Conservation (phyloP, 495 filamentous ascomycete species). For the Daldinia bambusicola region DNA sequence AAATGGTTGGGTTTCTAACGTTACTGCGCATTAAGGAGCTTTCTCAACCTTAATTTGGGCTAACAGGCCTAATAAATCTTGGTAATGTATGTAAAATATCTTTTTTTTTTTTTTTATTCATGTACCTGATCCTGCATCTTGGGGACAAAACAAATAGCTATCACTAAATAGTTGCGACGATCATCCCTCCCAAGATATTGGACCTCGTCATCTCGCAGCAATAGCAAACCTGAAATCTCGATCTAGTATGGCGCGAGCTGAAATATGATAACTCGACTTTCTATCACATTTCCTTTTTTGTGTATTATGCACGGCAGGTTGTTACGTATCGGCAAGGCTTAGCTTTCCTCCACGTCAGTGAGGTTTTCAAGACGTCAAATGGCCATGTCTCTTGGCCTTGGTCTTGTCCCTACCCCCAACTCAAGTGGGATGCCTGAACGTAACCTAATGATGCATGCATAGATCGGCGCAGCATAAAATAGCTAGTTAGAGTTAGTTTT, state of each 20-base stretch:
- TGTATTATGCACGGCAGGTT: no score
- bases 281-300: constrained; percentile 1
- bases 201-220: background rate
- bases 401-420: constrained; percentile 6
- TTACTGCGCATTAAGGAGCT: constrained; percentile 14
- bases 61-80: background rate
- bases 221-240: constrained; percentile 7
- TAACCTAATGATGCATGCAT: constrained; percentile 35
- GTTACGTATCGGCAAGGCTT: constrained; percentile 4
- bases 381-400: background rate
- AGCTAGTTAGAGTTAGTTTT: constrained; percentile 16
- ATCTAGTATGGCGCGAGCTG: background rate
- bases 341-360: constrained; percentile 2
- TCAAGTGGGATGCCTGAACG: constrained; percentile 1
- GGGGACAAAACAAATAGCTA: background rate
- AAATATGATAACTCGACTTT: background rate
- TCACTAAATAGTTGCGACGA: constrained; percentile 29
- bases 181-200: constrained; percentile 4
- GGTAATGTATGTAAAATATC: no score
- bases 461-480: constrained; percentile 24
- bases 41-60: constrained; percentile 15
- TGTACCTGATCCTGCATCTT: no score
- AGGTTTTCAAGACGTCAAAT: constrained; percentile 4
- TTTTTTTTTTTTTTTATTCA: no score
- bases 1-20: no score